Conservation (phyloP, 1,284 basidiomycete genomes). For the Vanrija humicola region DNA sequence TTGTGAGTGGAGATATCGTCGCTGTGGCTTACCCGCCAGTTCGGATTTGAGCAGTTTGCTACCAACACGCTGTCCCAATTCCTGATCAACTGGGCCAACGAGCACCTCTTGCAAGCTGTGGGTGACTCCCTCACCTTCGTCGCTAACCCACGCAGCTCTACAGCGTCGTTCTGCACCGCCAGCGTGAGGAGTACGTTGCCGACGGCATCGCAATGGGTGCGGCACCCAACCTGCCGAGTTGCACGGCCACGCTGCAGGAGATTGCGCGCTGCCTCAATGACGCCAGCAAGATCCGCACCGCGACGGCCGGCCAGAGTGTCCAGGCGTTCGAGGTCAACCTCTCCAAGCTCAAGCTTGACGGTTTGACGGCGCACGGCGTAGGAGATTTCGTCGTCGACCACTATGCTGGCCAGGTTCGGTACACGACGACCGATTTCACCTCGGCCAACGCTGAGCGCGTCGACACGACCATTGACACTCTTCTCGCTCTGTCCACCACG, state of each 20-base stretch:
- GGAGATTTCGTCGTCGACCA: slow-evolving; percentile 17
- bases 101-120: slow-evolving; percentile 11
- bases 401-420: slow-evolving; percentile 15
- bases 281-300: slow-evolving; percentile 8
- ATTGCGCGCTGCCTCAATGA: slow-evolving; percentile 18
- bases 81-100: slow-evolving; percentile 23
- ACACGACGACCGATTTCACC: slow-evolving; percentile 15
- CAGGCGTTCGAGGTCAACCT: too few relatives aligned
- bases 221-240: too few relatives aligned
- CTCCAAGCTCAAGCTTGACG: too few relatives aligned
- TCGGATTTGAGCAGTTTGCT: slow-evolving; percentile 18
- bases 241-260: not conserved
- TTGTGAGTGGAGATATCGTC: too few relatives aligned
- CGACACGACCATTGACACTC: slow-evolving; percentile 12
- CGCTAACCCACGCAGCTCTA: slow-evolving; percentile 6
- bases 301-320: too few relatives aligned
- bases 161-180: slow-evolving; percentile 15
- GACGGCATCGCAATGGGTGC: slow-evolving; percentile 15
- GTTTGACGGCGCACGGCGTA: not conserved
- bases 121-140: too few relatives aligned
- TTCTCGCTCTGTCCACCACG: not conserved
- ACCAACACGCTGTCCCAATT: slow-evolving; percentile 17
- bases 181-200: slow-evolving; percentile 14
- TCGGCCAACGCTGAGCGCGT: slow-evolving; percentile 18
- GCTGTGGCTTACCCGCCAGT: slow-evolving; percentile 3